Base-by-base conservation (phyloP, 257 asterid species). In the Nicotiana attenuata region DNA sequence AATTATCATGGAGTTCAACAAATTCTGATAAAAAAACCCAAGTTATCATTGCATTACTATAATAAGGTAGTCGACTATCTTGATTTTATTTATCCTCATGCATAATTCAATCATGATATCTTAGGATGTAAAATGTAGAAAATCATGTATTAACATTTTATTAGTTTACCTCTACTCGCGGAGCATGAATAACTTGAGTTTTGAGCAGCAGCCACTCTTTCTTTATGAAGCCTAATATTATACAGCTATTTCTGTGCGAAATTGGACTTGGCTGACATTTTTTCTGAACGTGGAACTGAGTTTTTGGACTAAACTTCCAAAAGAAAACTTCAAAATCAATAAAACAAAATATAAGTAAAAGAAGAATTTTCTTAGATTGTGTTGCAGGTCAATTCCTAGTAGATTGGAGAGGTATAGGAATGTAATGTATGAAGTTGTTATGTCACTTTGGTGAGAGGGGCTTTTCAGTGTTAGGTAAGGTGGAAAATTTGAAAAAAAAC, bases 181-280 rank as follows among this genome's bases (percentile, higher is more conserved):
- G 92, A 90, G 78, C 87, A 82, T 10, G 92, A 84, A 26, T 81
- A 83, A 64, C 88, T 75, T 7, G 96, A 86, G 79, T 31, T 87
- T 73, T 90, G 93, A 53, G 91, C 22, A 0, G 90, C 91, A 31
- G 92, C 87, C 88, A 95, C 86, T 81, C 86, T 81, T 82, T 93
- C 97, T 87, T 95, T 93, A 35, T 97, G 77, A 65, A 68, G 68
- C 28, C 93, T 93, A 60, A 95, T 97, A 89, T 95, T 98, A 8
- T 83, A 69, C 65, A 95, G 94, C 88, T 92, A 87, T 83, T 95
- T 95, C 92, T 95, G 97, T 0, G 97, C 97, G 61, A 95, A 91
- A 84, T 93, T 97, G 2, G 97, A 85, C 75, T 89, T 92, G 4
- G 89, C 35, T 1, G 94, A 82, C 97, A 94, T 93, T 24, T 84